A percentile compares a stretch with the other conserved stretches of the same genome.
phyloP scores from a whole-genome alignment of 1,284 basidiomycete genomes.

The Fistulina hepatica region DNA sequence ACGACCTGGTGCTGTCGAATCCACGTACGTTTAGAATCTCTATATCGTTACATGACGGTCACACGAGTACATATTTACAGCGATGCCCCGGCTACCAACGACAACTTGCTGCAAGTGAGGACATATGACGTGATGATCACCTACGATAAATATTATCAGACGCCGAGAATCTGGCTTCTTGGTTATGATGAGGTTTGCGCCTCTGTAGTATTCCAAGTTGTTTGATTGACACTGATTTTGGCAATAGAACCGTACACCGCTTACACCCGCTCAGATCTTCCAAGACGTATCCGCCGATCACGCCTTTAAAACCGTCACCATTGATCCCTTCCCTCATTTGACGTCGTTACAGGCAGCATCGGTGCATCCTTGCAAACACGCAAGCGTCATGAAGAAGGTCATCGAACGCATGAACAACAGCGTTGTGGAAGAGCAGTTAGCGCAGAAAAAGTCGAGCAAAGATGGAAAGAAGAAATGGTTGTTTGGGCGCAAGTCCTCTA shows the following conservation, averaged over 20 bases:
- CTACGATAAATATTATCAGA: constrained; percentile 99
- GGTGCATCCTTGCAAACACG: constrained; percentile 98
- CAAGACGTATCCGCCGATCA: constrained; percentile 97
- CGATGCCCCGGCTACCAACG: constrained; percentile 52
- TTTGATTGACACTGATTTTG: constrained; percentile 4
- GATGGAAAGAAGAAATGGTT: constrained; percentile 77
- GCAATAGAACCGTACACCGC: constrained; percentile 69
- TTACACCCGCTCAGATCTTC: constrained; percentile 87
- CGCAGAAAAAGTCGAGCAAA: constrained; percentile 36
- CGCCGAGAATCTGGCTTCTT: constrained; percentile 88
- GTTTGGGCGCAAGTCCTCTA: constrained; percentile 65
- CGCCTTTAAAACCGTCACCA: constrained; percentile 97
- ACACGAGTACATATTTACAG: constrained; percentile 22
- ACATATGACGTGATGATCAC: constrained; percentile 99
- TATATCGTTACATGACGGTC: constrained; percentile 1
- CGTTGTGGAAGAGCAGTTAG: constrained; percentile 67
- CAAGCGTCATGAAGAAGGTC: constrained; percentile 99
- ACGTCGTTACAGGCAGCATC: constrained; percentile 75
- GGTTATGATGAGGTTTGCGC: constrained; percentile 82
- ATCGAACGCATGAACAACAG: constrained; percentile 96
- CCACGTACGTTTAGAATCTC: constrained; percentile 25
- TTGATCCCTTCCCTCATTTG: constrained; percentile 94
- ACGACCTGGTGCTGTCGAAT: constrained; percentile 25
- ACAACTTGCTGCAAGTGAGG: constrained; percentile 86
- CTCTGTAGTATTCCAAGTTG: constrained; percentile 2